Percentiles rank a stretch among this genome's conserved stretches.
Evolutionary conservation across 805 yeast genomes (phyloP).

Genomic region (Candida tammaniensis): DNA sequence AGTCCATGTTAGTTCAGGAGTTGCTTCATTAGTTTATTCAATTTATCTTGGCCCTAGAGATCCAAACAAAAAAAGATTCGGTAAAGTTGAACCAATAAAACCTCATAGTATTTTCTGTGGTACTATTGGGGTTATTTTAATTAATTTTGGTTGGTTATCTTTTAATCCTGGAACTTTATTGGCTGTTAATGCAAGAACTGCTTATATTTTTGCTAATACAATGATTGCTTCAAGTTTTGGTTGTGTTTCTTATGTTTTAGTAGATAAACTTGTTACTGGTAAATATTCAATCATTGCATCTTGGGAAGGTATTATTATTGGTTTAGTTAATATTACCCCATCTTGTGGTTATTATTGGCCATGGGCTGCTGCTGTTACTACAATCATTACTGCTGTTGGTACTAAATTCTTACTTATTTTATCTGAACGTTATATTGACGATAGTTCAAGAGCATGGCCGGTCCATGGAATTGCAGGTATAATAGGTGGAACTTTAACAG

Average conservation of each 20-base stretch:
- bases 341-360: slow-evolving; percentile 46
- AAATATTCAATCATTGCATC: slow-evolving; percentile 42
- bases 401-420: slow-evolving; percentile 35
- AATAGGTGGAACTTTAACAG: slow-evolving; percentile 39
- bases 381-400: slow-evolving; percentile 34
- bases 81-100: slow-evolving; percentile 12
- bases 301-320: slow-evolving; percentile 45
- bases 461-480: slow-evolving; percentile 51
- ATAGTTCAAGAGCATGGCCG: slow-evolving; percentile 43
- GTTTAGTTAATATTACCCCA: slow-evolving; percentile 47
- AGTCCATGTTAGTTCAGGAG: slow-evolving; percentile 45
- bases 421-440: slow-evolving; percentile 43
- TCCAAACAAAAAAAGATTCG: slow-evolving; percentile 18
- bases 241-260: slow-evolving; percentile 39
- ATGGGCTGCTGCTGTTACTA: slow-evolving; percentile 45
- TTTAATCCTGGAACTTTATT: slow-evolving; percentile 47
- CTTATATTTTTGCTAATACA: slow-evolving; percentile 47
- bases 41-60: slow-evolving; percentile 42
- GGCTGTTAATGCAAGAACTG: slow-evolving; percentile 40
- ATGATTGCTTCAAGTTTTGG: slow-evolving; percentile 52
- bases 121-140: slow-evolving; percentile 43
- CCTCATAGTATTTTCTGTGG: slow-evolving; percentile 29
- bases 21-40: slow-evolving; percentile 42
- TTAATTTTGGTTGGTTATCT: slow-evolving; percentile 51
- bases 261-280: slow-evolving; percentile 40